phyloP scores from a whole-genome alignment of 805 yeast genomes.

The Zygosaccharomyces gambellarensis region DNA sequence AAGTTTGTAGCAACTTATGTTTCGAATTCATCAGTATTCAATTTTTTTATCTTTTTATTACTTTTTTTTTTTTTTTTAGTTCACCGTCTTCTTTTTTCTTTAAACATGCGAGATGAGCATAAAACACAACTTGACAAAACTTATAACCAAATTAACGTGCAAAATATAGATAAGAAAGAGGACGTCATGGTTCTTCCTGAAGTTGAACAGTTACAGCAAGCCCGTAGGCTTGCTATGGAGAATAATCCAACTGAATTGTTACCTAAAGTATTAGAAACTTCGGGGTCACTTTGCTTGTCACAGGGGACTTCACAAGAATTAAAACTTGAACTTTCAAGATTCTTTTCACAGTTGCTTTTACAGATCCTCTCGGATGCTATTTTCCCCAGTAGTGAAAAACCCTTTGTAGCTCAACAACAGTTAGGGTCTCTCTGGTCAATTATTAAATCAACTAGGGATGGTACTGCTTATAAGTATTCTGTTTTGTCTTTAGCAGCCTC shows the following conservation, averaged over 20 bases:
- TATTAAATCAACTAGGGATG: slow-evolving; percentile 27
- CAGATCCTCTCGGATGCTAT: slow-evolving; percentile 24
- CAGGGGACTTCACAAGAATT: slow-evolving; percentile 8
- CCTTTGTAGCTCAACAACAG: slow-evolving; percentile 30
- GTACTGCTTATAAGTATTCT: slow-evolving; percentile 35
- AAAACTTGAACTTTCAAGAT: slow-evolving; percentile 18
- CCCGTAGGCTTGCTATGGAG: slow-evolving; percentile 30
- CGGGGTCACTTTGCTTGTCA: slow-evolving; percentile 19
- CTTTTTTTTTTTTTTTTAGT: neutral
- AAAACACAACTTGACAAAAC: neutral
- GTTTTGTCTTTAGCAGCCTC: slow-evolving; percentile 39
- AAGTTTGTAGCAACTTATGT: neutral
- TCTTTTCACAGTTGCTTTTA: slow-evolving; percentile 22
- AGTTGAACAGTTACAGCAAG: slow-evolving; percentile 29
- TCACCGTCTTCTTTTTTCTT: neutral
- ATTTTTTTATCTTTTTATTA: neutral
- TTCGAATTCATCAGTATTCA: neutral
- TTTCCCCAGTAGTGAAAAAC: slow-evolving; percentile 27
- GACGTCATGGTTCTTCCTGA: slow-evolving; percentile 15
- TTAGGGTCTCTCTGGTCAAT: slow-evolving; percentile 26
- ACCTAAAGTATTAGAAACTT: slow-evolving; percentile 33
- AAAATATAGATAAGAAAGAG: neutral
- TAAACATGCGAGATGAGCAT: neutral
- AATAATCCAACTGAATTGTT: slow-evolving; percentile 29
- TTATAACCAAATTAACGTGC: neutral